Conservation (phyloP, 2,329 filamentous ascomycete species). For the Fusarium neocosmosporiellum region DNA sequence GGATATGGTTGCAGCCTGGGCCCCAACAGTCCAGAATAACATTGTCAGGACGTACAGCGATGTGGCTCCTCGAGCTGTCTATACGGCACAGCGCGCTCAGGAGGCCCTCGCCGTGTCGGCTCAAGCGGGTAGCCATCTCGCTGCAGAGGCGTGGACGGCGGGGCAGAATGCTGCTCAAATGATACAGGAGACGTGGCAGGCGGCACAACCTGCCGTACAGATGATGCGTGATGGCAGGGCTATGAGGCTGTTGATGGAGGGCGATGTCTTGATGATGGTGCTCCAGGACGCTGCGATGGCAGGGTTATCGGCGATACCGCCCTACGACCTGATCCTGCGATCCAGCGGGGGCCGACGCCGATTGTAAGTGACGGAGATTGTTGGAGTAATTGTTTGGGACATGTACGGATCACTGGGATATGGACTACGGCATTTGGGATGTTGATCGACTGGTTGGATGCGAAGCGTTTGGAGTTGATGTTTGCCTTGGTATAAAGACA, state of each 20-base stretch:
- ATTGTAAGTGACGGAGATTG: neutral
- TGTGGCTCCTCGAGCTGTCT: neutral
- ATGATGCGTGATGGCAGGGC: neutral
- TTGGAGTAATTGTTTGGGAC: neutral
- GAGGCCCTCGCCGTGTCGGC: conserved; percentile 8
- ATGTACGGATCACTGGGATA: neutral
- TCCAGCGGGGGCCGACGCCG: neutral
- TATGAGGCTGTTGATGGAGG: neutral
- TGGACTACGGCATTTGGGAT: neutral
- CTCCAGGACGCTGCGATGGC: neutral
- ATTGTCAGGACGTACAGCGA: conserved; percentile 13
- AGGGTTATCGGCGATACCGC: conserved; percentile 18
- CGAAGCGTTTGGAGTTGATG: neutral
- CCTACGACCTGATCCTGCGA: conserved; percentile 10
- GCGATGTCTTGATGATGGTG: neutral
- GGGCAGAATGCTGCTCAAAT: neutral
- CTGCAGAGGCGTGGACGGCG: conserved; percentile 3
- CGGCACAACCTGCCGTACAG: neutral
- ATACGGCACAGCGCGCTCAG: neutral
- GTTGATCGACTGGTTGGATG: neutral
- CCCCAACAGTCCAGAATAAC: neutral
- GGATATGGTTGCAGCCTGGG: neutral
- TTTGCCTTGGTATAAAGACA: neutral
- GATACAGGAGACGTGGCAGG: conserved; percentile 14
- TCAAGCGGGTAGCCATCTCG: conserved; percentile 6